Conservation (phyloP, 2,329 filamentous ascomycete genomes). For the Colletotrichum noveboracense region DNA sequence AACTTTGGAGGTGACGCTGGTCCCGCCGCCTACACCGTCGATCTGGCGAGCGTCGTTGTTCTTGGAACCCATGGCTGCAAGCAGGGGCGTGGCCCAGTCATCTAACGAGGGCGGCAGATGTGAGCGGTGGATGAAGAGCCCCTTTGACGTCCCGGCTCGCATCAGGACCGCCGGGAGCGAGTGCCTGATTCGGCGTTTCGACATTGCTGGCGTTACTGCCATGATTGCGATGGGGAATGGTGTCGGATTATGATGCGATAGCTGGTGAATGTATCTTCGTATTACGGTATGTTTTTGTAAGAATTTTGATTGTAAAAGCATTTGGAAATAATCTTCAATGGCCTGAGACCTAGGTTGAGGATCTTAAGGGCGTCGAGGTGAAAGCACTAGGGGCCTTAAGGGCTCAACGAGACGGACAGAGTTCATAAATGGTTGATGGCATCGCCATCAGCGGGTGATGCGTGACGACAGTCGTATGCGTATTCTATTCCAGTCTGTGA, state of each 20-base stretch:
- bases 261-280: neutral
- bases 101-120: slow-evolving; percentile 52
- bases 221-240: neutral
- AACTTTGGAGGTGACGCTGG: slow-evolving; percentile 67
- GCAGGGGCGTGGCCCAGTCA: slow-evolving; percentile 59
- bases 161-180: slow-evolving; percentile 60
- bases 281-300: neutral
- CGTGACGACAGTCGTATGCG: no score
- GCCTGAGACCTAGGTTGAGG: neutral
- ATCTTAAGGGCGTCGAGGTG: neutral
- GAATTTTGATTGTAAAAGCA: neutral
- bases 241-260: neutral
- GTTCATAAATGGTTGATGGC: neutral
- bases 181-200: slow-evolving; percentile 19
- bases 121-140: slow-evolving; percentile 59
- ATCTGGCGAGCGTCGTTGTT: slow-evolving; percentile 63
- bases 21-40: slow-evolving; percentile 66
- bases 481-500: neutral
- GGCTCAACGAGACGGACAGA: neutral
- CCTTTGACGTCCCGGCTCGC: slow-evolving; percentile 68
- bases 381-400: neutral
- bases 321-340: neutral
- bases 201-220: neutral
- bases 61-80: slow-evolving; percentile 57
- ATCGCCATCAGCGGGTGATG: neutral